Percentiles rank a stretch among this genome's conserved stretches.
Conservation (phyloP, 768 basidiomycete genomes). For the Russula griseocarnosa region DNA sequence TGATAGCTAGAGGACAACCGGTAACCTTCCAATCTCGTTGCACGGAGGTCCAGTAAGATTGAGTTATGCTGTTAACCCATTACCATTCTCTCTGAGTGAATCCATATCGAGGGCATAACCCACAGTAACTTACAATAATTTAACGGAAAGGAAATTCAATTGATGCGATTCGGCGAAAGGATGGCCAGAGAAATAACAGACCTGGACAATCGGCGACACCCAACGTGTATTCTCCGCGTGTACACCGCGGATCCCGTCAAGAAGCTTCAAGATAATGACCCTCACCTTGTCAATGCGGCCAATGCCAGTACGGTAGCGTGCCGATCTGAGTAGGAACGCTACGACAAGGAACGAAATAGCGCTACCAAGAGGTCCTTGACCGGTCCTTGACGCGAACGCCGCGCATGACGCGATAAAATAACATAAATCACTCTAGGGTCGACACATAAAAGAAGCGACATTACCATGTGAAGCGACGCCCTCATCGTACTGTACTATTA, state of each 20-base stretch:
- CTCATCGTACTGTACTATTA: neutral
- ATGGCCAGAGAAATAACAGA: slow-evolving; percentile 3
- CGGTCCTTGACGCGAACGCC: neutral
- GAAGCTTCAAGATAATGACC: slow-evolving; percentile 7
- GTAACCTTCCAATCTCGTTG: slow-evolving; percentile 52
- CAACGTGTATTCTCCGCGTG: neutral
- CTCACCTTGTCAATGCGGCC: neutral
- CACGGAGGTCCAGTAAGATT: slow-evolving; percentile 53
- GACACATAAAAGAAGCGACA: neutral
- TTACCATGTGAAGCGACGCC: slow-evolving; percentile 6
- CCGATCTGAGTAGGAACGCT: slow-evolving; percentile 16
- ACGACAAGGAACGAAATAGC: neutral
- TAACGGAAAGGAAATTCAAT: neutral
- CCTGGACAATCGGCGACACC: slow-evolving; percentile 28
- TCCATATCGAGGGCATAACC: slow-evolving; percentile 50
- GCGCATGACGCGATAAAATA: neutral
- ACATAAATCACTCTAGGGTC: neutral
- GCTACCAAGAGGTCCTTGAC: neutral
- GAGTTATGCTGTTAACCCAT: slow-evolving; percentile 53
- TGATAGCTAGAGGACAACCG: slow-evolving; percentile 51
- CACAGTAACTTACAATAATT: slow-evolving; percentile 30
- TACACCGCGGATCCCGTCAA: slow-evolving; percentile 14
- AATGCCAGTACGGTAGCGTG: slow-evolving; percentile 5
- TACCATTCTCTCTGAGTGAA: slow-evolving; percentile 41
- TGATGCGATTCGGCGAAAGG: neutral